These are phyloP conservation scores for Diaporthe aspalathi DNA, from an alignment of 2,329 filamentous ascomycete species.

Conservation along the genomic window DNA sequence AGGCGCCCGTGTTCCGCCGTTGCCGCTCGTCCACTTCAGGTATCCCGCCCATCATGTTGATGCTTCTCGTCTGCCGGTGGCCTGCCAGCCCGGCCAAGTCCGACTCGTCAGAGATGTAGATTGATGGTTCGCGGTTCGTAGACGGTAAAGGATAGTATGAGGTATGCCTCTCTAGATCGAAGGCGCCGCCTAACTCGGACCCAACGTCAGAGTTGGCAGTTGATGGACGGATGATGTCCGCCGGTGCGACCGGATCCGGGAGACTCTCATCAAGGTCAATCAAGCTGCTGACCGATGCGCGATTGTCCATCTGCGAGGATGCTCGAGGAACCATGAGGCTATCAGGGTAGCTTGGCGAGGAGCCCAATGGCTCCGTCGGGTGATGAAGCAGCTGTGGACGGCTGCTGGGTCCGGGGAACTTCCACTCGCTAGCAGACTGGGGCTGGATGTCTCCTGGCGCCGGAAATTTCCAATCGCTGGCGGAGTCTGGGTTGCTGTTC, in stretches of 20 bases:
- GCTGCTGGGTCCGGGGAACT: conserved; percentile 45
- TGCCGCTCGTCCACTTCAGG: conserved; percentile 32
- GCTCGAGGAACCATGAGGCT: conserved; percentile 47
- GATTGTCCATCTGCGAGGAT: conserved; percentile 45
- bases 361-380: conserved; percentile 56
- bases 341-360: conserved; percentile 47
- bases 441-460: neutral
- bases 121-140: conserved; percentile 55
- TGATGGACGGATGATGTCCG: conserved; percentile 64
- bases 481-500: conserved; percentile 32
- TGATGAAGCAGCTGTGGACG: conserved; percentile 60
- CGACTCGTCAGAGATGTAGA: conserved; percentile 53
- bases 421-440: conserved; percentile 11
- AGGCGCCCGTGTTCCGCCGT: conserved; percentile 32
- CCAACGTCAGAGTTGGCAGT: conserved; percentile 70
- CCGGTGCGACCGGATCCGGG: conserved; percentile 56
- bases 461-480: conserved; percentile 23
- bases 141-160: conserved; percentile 60
- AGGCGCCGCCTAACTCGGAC: conserved; percentile 67
- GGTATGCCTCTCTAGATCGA: conserved; percentile 72
- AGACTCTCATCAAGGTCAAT: conserved; percentile 51
- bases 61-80: conserved; percentile 41
- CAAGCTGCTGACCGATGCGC: conserved; percentile 50
- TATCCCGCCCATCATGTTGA: conserved; percentile 25
- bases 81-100: conserved; percentile 54